Evolutionary conservation across 1,139 yeast species (phyloP), one percentile per base, ranked within the genome.

Genomic region (Torulaspora globosa): DNA sequence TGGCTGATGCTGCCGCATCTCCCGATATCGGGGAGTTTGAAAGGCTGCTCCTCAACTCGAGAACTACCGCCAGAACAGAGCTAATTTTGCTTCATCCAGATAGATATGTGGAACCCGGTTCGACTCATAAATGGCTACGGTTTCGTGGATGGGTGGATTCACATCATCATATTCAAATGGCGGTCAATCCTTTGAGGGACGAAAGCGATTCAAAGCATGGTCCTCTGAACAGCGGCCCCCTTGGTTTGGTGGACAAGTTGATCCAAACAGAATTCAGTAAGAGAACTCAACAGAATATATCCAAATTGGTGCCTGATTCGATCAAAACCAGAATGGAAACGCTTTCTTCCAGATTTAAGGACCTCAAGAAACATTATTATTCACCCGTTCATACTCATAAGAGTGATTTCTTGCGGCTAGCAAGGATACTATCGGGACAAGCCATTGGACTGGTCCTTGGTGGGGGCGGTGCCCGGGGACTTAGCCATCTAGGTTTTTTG

Each of bases 391-490:
- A 76, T 55, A 69, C 78, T 11, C 89, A 86, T 62, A 92, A 92
- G 65, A 84, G 83, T 62, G 98, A 92, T 63, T 92, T 92, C 62
- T 73, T 87, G 65, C 74, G 98, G 47, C 69, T 92, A 29, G 98
- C 98, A 0, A 75, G 98, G 56, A 78, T 92, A 11, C 68, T 92
- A 21, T 86, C 97, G 0, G 95, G 96, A 12, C 89, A 89, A 63
- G 96, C 96, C 0, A 88, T 92, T 31, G 98, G 97, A 0, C 71
- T 92, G 15, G 97, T 92, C 2, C 72, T 92, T 7, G 98, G 98
- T 3, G 98, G 98, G 11, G 98, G 98, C 37, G 98, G 98, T 26
- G 96, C 98, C 0, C 75, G 98, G 57, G 98, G 98, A 1, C 76
- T 92, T 12, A 79, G 96, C 7, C 98, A 92, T 62, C 75, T 90